Evolutionary conservation across 495 filamentous ascomycete species (phyloP).

Genomic region (Xylaria telfairii): DNA sequence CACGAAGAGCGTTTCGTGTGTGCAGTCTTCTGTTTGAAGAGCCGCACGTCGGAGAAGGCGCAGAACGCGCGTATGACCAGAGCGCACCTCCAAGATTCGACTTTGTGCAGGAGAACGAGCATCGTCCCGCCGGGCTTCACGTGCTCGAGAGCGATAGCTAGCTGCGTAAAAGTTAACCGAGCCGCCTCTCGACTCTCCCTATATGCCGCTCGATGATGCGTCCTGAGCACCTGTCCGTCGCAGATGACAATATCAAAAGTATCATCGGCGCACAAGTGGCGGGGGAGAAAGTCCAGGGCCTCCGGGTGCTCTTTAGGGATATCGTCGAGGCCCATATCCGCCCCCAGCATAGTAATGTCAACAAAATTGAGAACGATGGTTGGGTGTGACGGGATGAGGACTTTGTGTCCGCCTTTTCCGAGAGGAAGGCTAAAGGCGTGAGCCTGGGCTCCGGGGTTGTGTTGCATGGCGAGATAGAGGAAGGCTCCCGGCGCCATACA

Average conservation of each 20-base stretch:
- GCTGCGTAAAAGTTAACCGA: slow-evolving; percentile 50
- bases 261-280: slow-evolving; percentile 34
- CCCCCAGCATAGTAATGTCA: slow-evolving; percentile 62
- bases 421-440: slow-evolving; percentile 52
- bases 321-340: slow-evolving; percentile 52
- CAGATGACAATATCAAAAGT: slow-evolving; percentile 62
- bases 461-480: slow-evolving; percentile 41
- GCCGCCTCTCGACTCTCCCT: slow-evolving; percentile 49
- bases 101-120: slow-evolving; percentile 57
- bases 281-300: slow-evolving; percentile 43
- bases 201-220: slow-evolving; percentile 49
- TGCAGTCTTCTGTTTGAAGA: slow-evolving; percentile 54
- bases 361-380: slow-evolving; percentile 39
- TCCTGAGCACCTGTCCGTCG: slow-evolving; percentile 62
- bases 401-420: slow-evolving; percentile 49
- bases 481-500: slow-evolving; percentile 67
- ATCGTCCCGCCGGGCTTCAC: slow-evolving; percentile 51
- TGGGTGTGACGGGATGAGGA: slow-evolving; percentile 38
- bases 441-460: slow-evolving; percentile 44
- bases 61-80: slow-evolving; percentile 49
- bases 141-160: slow-evolving; percentile 56
- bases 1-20: slow-evolving; percentile 59
- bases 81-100: slow-evolving; percentile 51
- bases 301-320: slow-evolving; percentile 56
- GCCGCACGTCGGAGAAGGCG: slow-evolving; percentile 49